Evolutionary conservation across 2,329 filamentous ascomycete species (phyloP).

Genomic region (Parastagonospora avenae): DNA sequence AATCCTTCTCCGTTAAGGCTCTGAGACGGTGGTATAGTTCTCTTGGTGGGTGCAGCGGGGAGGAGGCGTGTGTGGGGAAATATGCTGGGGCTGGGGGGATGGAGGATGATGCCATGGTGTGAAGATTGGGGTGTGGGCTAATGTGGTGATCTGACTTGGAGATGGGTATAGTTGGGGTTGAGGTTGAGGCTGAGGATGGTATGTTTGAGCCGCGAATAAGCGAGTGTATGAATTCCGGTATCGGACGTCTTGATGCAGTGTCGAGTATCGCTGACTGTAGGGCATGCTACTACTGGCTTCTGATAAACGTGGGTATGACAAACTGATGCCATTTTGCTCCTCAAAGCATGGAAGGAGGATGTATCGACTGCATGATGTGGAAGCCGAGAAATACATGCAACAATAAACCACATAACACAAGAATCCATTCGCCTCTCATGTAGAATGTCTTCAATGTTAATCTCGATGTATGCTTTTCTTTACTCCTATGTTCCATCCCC

Average conservation of each 20-base stretch:
- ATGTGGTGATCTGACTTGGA: not conserved
- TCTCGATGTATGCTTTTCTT: not conserved
- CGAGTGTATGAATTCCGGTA: not conserved
- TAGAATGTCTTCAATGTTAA: too few relatives aligned
- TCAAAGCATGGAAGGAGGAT: too few relatives aligned
- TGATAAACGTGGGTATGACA: too few relatives aligned
- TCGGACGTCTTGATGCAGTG: not conserved
- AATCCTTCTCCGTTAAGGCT: conserved; percentile 9
- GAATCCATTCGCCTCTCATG: too few relatives aligned
- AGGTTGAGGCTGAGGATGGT: too few relatives aligned
- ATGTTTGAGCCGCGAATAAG: conserved; percentile 1
- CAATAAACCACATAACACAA: too few relatives aligned
- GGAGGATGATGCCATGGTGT: not conserved
- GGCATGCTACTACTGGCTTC: not conserved
- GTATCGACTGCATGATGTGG: too few relatives aligned
- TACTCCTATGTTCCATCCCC: not conserved
- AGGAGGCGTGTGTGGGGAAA: conserved; percentile 38
- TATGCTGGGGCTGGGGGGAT: conserved; percentile 40
- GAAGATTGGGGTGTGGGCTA: too few relatives aligned
- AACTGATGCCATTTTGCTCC: too few relatives aligned
- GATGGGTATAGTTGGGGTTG: not conserved
- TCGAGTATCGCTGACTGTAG: not conserved
- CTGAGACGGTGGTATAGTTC: conserved; percentile 35
- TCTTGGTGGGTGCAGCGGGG: conserved; percentile 40
- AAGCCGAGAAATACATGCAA: too few relatives aligned